Conservation (phyloP, 768 basidiomycete genomes). For the Hortiboletus flavorubellus region DNA sequence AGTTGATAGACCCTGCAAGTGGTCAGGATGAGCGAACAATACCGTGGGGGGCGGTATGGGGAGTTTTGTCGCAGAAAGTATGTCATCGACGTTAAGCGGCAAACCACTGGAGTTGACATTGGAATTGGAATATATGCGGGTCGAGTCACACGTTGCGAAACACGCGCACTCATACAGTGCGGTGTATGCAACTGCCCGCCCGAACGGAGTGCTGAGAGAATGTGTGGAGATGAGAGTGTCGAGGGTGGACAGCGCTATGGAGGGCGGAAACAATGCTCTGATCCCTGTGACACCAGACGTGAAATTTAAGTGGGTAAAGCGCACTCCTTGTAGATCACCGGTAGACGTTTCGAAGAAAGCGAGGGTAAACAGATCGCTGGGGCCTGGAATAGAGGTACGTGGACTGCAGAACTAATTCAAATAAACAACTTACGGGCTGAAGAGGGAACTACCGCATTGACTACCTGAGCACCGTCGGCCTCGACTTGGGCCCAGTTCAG, state of each 20-base stretch:
- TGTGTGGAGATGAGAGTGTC: constrained; percentile 80
- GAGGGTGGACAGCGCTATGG: constrained; percentile 60
- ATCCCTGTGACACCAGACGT: constrained; percentile 86
- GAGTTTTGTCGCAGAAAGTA: constrained; percentile 44
- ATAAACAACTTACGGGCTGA: constrained; percentile 47
- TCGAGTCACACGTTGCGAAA: constrained; percentile 63
- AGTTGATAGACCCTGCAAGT: constrained; percentile 53
- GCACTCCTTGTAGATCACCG: constrained; percentile 56
- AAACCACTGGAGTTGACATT: constrained; percentile 1
- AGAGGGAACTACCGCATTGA: constrained; percentile 40
- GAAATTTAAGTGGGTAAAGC: constrained; percentile 79
- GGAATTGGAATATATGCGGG: constrained; percentile 45
- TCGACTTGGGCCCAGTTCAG: constrained; percentile 70
- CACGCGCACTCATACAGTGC: constrained; percentile 73
- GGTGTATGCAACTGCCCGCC: constrained; percentile 75
- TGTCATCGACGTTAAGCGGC: constrained; percentile 42
- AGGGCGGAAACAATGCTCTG: constrained; percentile 70
- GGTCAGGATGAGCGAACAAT: constrained; percentile 65
- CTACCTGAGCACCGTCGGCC: constrained; percentile 53
- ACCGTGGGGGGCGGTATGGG: constrained; percentile 75
- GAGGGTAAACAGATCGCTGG: constrained; percentile 63
- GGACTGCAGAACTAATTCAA: neutral
- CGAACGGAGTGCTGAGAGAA: constrained; percentile 71
- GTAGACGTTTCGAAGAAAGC: constrained; percentile 56
- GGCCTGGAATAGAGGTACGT: constrained; percentile 13